Base-by-base conservation (phyloP, 2,329 filamentous ascomycete species). In the Pseudogymnoascus sp. region DNA sequence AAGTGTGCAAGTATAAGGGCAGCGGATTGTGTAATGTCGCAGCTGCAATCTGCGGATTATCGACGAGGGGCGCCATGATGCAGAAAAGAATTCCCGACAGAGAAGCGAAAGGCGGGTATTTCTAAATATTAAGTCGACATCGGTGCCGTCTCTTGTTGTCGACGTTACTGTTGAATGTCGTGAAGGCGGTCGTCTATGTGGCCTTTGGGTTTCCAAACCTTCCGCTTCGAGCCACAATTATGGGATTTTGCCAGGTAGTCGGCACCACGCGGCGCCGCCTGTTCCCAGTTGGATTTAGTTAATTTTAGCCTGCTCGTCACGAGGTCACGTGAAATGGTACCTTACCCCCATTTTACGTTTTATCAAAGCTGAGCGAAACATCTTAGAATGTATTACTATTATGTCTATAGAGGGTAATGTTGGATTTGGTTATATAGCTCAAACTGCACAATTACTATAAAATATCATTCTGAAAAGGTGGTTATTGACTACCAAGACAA, bases 21-120 rank as follows among this genome's bases (percentile, higher is more conserved):
- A 96, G 84, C 67, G 93, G 92, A 72, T 91, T 92, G 77, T 97
- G 88, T 70, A 99, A 84, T 75, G 91, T 89, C 68, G 95, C 90
- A 75, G 87, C 83, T 80, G 89, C 85, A 76, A 99, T 96, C 82
- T 96, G 91, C 70, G 88, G 78, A 77, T 91, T 93, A 79, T 96
- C 90, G 76, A 97, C 92, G 77, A 99, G 89, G 75, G 87, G 86
- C 78, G 88, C 82, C 87, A 89, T 89, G 73, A 70, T 68, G 64
- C 40, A 54, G 59, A 61, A 45, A 54, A 31, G 61, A 45, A 51
- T 45, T 31, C 29, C 37, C 40, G 40, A 34, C 14, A 47, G 37
- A 45, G 29, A 62, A 42, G 36, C 59, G 39, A 61, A 40, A 14
- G 26, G 14, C 26, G 8, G 59, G 29, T 61, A 40, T 61, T 61